phyloP scores from a whole-genome alignment of 352 stramenopile species.

The Peronosclerospora sorghi region DNA sequence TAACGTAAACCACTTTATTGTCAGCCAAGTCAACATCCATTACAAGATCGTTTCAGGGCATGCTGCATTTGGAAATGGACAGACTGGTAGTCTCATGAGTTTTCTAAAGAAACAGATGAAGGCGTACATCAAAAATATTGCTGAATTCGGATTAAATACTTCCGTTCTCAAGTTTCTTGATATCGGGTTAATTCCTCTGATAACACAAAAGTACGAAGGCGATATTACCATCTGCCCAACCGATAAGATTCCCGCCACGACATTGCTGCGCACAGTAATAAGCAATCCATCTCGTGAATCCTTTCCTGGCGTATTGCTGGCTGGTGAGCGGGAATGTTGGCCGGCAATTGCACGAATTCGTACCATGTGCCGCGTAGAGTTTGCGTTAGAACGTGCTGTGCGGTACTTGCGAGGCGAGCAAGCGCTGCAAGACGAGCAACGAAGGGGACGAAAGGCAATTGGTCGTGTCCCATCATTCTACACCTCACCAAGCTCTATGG shows the following conservation, averaged over 20 bases:
- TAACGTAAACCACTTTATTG: slow-evolving; percentile 99
- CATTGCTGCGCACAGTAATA: slow-evolving; percentile 69
- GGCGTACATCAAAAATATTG: slow-evolving; percentile 82
- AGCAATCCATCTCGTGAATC: slow-evolving; percentile 62
- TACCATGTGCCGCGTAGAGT: slow-evolving; percentile 93
- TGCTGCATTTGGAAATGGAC: slow-evolving; percentile 54
- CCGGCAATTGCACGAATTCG: slow-evolving; percentile 92
- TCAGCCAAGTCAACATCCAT: slow-evolving; percentile 90
- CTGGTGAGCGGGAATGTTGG: slow-evolving; percentile 88
- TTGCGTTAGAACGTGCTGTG: slow-evolving; percentile 89
- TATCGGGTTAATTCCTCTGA: slow-evolving; percentile 65
- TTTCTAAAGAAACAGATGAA: slow-evolving; percentile 95
- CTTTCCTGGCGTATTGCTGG: slow-evolving; percentile 63
- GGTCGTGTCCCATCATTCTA: slow-evolving; percentile 81
- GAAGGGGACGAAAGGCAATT: slow-evolving; percentile 56
- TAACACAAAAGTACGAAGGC: slow-evolving; percentile 94
- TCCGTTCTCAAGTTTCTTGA: slow-evolving; percentile 76
- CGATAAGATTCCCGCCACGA: slow-evolving; percentile 78
- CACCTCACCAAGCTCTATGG: slow-evolving; percentile 79
- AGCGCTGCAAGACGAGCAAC: slow-evolving; percentile 66
- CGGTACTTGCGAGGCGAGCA: slow-evolving; percentile 73
- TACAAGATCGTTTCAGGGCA: slow-evolving; percentile 82
- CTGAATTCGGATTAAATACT: slow-evolving; percentile 77
- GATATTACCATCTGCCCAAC: slow-evolving; percentile 96
- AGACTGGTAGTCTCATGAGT: slow-evolving; percentile 76